Base-by-base conservation (phyloP, 306 rosid genomes). In the Glycine tomentella region DNA sequence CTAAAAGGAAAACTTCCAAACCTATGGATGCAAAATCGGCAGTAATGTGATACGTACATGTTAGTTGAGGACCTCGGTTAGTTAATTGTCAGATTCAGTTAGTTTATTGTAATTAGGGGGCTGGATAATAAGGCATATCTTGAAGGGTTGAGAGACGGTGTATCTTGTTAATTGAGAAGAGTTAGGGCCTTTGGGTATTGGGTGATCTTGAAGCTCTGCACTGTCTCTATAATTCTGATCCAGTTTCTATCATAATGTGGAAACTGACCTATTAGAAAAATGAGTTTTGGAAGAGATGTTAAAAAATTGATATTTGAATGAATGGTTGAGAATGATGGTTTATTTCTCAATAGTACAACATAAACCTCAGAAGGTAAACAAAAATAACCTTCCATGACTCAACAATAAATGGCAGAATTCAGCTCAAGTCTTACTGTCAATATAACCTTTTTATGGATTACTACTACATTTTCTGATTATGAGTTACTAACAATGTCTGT, bases 271-370 rank as follows among this genome's bases (percentile, higher is more conserved):
- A 44, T 67, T 16, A 67, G 51, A 13, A 67, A 44, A 67, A 16
- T 2, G 33, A 67, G 53, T 67, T 42, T 15, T 15, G 13, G 52
- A 66, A 3, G n/a, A 42, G 69, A 40, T 8, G 53, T 15, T 46
- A 42, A 67, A 3, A 44, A 44, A 15, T 44, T 15, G 71, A 40
- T 40, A 3, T 38, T 65, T 40, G 25, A 38, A 40, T 64, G 46
- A 64, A 3, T 64, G 70, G 48, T 36, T 34, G 10, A 34, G 69
- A 64, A 36, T 36, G 70, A 64, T 64, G 70, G 20, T 64, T 36
- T 64, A 14, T 64, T 63, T 63, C 46, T 36, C 45, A 33, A 3
- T 2, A 31, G 42, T 13, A 64, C 48, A 34, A 36, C 2, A 17
- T 7, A 64, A 64, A 36, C 48, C 48, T 33, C 48, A 13, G 7